These are phyloP conservation scores for Russula ochroleuca DNA, from an alignment of 768 basidiomycete genomes.

Conservation along the genomic window DNA sequence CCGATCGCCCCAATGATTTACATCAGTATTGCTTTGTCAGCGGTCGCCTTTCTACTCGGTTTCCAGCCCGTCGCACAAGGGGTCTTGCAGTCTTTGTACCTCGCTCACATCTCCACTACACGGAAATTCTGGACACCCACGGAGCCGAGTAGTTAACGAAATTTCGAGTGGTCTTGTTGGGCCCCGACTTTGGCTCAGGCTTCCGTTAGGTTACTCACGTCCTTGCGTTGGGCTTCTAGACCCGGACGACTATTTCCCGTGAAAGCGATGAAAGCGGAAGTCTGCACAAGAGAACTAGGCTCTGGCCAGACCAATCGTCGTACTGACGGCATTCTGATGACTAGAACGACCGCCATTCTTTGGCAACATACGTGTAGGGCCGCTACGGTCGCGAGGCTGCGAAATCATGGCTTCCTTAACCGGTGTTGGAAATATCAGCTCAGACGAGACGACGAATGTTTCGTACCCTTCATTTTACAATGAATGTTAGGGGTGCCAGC, in stretches of 20 bases:
- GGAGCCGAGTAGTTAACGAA: background rate
- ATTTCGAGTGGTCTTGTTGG: background rate
- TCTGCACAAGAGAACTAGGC: background rate
- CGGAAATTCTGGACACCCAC: background rate
- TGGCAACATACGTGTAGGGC: background rate
- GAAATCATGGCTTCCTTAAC: background rate
- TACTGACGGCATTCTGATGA: background rate
- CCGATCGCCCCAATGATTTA: conserved; percentile 6
- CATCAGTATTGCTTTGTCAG: conserved; percentile 15
- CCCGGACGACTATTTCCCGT: background rate
- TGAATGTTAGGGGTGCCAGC: background rate
- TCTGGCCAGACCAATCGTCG: background rate
- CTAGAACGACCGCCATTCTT: background rate
- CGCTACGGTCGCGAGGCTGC: background rate
- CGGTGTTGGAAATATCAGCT: background rate
- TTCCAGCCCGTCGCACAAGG: background rate
- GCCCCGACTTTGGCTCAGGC: background rate
- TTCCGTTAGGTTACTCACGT: background rate
- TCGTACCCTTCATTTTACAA: background rate
- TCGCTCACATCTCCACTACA: background rate
- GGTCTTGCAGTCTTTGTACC: background rate
- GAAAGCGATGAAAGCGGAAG: background rate
- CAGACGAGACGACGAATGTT: background rate
- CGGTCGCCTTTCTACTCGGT: background rate
- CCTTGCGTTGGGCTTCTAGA: background rate